Conservation (phyloP, 2,329 filamentous ascomycete species). For the Laburnicola sp. region DNA sequence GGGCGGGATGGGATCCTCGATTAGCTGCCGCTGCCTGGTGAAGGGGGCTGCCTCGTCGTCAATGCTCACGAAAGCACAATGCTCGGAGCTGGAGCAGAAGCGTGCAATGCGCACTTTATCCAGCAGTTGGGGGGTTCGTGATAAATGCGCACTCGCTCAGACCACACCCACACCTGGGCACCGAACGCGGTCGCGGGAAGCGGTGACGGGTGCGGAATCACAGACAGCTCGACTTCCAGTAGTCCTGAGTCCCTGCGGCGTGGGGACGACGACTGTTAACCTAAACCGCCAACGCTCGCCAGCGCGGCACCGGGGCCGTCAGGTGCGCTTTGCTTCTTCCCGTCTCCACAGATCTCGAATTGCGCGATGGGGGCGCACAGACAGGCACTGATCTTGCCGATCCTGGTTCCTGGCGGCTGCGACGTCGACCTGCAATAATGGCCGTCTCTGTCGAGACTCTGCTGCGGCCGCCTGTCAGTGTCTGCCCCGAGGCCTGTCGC, state of each 20-base stretch:
- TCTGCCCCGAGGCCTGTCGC: slow-evolving; percentile 31
- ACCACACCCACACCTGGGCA: slow-evolving; percentile 20
- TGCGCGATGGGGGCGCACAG: slow-evolving; percentile 32
- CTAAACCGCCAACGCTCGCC: slow-evolving; percentile 36
- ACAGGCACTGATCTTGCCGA: slow-evolving; percentile 34
- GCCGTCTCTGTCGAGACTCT: slow-evolving; percentile 25
- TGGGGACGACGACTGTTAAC: slow-evolving; percentile 22
- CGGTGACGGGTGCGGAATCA: slow-evolving; percentile 7
- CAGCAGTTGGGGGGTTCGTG: slow-evolving; percentile 30
- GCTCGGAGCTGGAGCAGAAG: slow-evolving; percentile 18
- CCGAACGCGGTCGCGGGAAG: slow-evolving; percentile 14
- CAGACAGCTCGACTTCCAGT: neutral
- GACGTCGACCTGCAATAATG: slow-evolving; percentile 34
- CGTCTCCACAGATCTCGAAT: slow-evolving; percentile 45
- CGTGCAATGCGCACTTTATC: slow-evolving; percentile 35
- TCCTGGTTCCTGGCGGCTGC: slow-evolving; percentile 32
- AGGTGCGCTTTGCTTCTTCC: slow-evolving; percentile 44
- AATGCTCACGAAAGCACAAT: slow-evolving; percentile 19
- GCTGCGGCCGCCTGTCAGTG: slow-evolving; percentile 40
- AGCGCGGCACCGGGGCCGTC: slow-evolving; percentile 29
- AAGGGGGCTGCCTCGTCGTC: slow-evolving; percentile 33
- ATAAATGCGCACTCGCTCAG: slow-evolving; percentile 17
- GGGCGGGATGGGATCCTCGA: slow-evolving; percentile 37
- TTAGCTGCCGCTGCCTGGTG: slow-evolving; percentile 42
- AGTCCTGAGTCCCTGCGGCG: neutral